Base-by-base conservation (phyloP, 1,139 yeast genomes). In the Casaregolazyma suthepensis region DNA sequence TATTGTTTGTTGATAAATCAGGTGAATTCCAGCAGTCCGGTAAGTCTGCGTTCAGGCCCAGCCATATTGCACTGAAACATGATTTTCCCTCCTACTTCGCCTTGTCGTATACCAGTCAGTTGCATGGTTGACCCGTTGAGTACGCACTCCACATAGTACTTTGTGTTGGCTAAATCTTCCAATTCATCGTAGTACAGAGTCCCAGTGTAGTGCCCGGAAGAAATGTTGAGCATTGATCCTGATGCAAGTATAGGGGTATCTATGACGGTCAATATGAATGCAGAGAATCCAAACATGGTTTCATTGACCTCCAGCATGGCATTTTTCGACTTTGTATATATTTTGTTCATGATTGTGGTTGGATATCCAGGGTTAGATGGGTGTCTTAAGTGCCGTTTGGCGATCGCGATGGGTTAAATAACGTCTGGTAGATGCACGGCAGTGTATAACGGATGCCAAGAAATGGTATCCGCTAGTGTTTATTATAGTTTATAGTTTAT, bases 221-320 rank as follows among this genome's bases (percentile, higher is more conserved):
- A 51, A 20, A 60, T 54, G 48, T 61, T 59, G 29, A 63, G 54
- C 37, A 64, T 54, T 5, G 67, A 59, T 7, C 69, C 69, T n/a
- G 59, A 58, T 20, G 66, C 68, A 15, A 57, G 52, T 29, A 63
- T 63, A n/a, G 65, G 64, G 31, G 64, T 57, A 26, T 61, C 65
- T 9, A 52, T 50, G 35, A 59, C 50, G 35, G 58, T 55, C 15
- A 63, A 52, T 54, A 44, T 47, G 15, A 62, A 50, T 6, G 65
- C 58, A 13, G 65, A 60, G 45, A 63, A 56, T 10, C 66, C 66
- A 53, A 63, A 63, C 54, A 61, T 59, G 17, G 65, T 61, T 37
- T 57, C 55, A 45, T 57, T 56, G 4, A 63, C 51, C 31, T 61
- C 61, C 45, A 61, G 53, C 46, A 53, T 48, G 35, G 62, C 61